These are phyloP conservation scores for Trichophyton mentagrophytes DNA, from an alignment of 2,329 filamentous ascomycete species.

Conservation along the genomic window DNA sequence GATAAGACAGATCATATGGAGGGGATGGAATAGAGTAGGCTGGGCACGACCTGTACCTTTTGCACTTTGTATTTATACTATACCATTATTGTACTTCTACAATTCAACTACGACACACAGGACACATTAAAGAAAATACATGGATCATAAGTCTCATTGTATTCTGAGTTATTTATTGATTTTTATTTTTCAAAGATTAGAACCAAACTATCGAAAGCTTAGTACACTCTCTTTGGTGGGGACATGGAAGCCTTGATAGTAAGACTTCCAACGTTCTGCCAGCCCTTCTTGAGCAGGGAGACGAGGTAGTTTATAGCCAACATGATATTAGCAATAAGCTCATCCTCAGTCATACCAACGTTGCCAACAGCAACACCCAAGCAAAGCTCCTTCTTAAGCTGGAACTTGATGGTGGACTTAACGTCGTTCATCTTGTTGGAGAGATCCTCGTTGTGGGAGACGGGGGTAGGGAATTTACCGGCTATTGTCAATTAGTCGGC, in stretches of 20 bases:
- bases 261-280: constrained; percentile 99
- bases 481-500: constrained; percentile 42
- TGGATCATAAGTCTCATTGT: background rate
- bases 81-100: background rate
- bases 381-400: constrained; percentile 99
- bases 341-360: constrained; percentile 92
- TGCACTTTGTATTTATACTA: background rate
- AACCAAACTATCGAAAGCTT: constrained; percentile 29
- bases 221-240: constrained; percentile 95
- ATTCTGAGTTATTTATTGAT: background rate
- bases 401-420: constrained; percentile 99
- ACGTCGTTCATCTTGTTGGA: constrained; percentile 94
- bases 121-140: background rate
- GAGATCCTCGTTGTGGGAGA: constrained; percentile 94
- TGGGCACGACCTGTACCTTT: constrained; percentile 11
- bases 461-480: constrained; percentile 98
- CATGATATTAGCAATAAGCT: constrained; percentile 98
- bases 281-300: constrained; percentile 99
- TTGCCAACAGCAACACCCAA: constrained; percentile 99
- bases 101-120: background rate
- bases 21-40: constrained; percentile 57
- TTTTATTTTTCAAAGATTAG: background rate
- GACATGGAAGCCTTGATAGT: constrained; percentile 99
- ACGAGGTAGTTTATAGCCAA: constrained; percentile 99
- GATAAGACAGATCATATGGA: constrained; percentile 85